Evolutionary conservation across 1,284 basidiomycete species (phyloP).

Genomic region (Puccinia polysora): DNA sequence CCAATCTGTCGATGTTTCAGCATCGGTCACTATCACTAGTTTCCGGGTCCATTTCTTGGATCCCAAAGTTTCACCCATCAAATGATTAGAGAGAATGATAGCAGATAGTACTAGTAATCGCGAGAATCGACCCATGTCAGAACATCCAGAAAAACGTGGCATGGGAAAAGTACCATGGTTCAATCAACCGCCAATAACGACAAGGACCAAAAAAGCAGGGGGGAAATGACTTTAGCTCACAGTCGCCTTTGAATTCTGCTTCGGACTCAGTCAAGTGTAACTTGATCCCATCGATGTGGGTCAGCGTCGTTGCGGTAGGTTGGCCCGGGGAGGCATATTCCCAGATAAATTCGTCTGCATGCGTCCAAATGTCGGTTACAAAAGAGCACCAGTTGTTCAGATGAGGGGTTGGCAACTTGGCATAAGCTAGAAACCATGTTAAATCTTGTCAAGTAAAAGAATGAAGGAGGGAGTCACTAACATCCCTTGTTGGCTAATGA

Average conservation of each 20-base stretch:
- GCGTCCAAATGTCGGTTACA: too few species aligned
- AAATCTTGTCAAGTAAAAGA: constrained; percentile 5
- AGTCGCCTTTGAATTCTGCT: constrained; percentile 22
- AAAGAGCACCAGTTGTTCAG: background rate
- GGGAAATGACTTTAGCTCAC: background rate
- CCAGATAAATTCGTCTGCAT: constrained; percentile 37
- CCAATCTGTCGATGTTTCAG: constrained; percentile 10
- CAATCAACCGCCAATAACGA: background rate
- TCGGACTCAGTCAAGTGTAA: background rate
- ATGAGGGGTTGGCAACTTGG: background rate
- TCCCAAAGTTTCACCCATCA: constrained; percentile 21
- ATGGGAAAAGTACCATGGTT: background rate
- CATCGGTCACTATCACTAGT: constrained; percentile 30
- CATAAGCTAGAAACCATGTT: too few species aligned
- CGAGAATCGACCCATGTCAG: background rate
- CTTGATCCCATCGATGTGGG: background rate
- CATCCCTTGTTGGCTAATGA: constrained; percentile 26
- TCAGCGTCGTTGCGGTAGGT: constrained; percentile 19
- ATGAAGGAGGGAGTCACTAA: constrained; percentile 2
- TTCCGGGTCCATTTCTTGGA: constrained; percentile 33
- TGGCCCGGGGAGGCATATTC: constrained; percentile 15
- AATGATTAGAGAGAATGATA: constrained; percentile 38
- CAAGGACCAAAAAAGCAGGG: background rate
- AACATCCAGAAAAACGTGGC: too few species aligned
- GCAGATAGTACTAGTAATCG: constrained; percentile 15